Evolutionary conservation across 1,284 basidiomycete genomes (phyloP).

Genomic region (Pseudozyma flocculosa): DNA sequence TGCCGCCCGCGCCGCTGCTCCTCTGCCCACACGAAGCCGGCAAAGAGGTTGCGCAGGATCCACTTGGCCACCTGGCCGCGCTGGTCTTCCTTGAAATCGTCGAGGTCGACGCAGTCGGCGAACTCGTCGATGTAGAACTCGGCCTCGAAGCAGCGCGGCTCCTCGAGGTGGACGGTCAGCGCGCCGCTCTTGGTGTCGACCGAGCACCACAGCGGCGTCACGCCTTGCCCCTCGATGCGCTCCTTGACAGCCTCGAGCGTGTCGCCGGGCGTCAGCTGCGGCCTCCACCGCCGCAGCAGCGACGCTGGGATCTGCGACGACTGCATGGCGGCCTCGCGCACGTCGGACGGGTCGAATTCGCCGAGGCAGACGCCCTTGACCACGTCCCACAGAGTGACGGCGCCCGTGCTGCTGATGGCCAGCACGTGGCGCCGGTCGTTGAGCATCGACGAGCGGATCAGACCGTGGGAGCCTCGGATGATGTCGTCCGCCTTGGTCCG

Average conservation of each 20-base stretch:
- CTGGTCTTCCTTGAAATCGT: conserved; percentile 70
- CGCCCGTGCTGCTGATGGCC: conserved; percentile 79
- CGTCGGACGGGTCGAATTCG: conserved; percentile 70
- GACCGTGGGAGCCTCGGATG: conserved; percentile 76
- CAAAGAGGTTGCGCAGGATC: conserved; percentile 55
- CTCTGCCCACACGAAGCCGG: conserved; percentile 48
- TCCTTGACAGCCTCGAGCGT: conserved; percentile 82
- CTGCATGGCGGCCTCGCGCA: conserved; percentile 56
- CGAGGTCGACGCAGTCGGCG: conserved; percentile 46
- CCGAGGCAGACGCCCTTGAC: conserved; percentile 77
- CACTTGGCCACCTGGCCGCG: conserved; percentile 47
- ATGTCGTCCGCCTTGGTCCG: conserved; percentile 68
- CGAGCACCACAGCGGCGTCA: conserved; percentile 79
- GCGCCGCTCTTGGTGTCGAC: conserved; percentile 88
- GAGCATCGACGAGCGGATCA: conserved; percentile 77
- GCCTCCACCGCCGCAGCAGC: conserved; percentile 26
- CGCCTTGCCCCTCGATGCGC: conserved; percentile 87
- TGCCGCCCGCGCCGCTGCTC: conserved; percentile 24
- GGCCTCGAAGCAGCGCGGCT: conserved; percentile 80
- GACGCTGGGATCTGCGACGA: conserved; percentile 19
- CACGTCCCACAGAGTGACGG: conserved; percentile 90
- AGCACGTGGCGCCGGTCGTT: conserved; percentile 90
- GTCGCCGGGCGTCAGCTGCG: conserved; percentile 61
- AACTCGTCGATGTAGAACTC: conserved; percentile 91
- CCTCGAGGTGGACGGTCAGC: conserved; percentile 82